Percentiles rank a stretch among this genome's conserved stretches.
Conservation (phyloP, 2,329 filamentous ascomycete species). For the Didymellaceae sp. region DNA sequence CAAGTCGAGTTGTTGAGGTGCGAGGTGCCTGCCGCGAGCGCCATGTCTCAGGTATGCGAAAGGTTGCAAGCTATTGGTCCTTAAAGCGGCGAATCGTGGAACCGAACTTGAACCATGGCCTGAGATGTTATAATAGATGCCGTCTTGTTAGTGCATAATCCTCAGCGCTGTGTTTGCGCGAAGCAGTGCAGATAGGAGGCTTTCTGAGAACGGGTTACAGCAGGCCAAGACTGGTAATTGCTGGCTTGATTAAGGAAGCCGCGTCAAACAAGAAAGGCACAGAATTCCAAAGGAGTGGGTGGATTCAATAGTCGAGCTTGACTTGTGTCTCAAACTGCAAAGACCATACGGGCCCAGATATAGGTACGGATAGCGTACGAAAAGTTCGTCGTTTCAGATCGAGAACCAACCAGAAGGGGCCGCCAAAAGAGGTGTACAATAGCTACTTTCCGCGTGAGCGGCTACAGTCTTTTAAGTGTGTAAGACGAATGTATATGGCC, state of each 20-base stretch:
- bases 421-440: constrained; percentile 35
- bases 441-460: constrained; percentile 49
- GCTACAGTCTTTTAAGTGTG: constrained; percentile 47
- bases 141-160: background rate
- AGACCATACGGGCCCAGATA: constrained; percentile 15
- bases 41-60: constrained; percentile 9
- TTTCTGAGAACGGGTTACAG: constrained; percentile 12
- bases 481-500: constrained; percentile 21
- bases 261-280: background rate
- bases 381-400: constrained; percentile 13
- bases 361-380: constrained; percentile 17
- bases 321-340: constrained; percentile 15
- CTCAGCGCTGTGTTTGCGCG: background rate
- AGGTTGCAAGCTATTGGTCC: constrained; percentile 2
- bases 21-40: constrained; percentile 22
- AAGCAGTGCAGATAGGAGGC: constrained; percentile 2
- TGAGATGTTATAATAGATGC: background rate
- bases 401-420: constrained; percentile 4
- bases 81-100: background rate
- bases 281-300: constrained; percentile 17
- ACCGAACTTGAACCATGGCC: background rate
- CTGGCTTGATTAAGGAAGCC: constrained; percentile 1
- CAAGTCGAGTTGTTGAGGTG: constrained; percentile 23
- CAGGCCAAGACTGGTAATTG: constrained; percentile 8
- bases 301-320: constrained; percentile 13